A percentile compares a stretch with the other conserved stretches of the same genome.
These are phyloP conservation scores for Phytopythium boreale DNA, from an alignment of 352 stramenopile genomes.

Conservation along the genomic window DNA sequence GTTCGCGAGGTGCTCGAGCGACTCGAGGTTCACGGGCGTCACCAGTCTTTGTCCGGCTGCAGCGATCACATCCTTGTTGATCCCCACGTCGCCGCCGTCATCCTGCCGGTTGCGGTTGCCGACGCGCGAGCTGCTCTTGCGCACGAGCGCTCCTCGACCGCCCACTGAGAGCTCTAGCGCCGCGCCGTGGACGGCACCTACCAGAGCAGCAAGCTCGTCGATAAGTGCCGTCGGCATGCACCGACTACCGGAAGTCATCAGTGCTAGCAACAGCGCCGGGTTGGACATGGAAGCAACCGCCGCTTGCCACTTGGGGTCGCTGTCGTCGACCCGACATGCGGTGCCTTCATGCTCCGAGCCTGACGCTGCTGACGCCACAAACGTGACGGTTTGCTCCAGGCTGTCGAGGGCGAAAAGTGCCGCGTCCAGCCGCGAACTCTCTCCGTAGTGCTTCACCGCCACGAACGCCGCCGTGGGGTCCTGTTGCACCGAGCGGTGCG, in stretches of 20 bases:
- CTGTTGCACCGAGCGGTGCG: slow-evolving; percentile 4
- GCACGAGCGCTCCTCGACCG: not conserved
- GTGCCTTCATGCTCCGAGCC: not conserved
- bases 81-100: not conserved
- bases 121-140: not conserved
- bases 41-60: slow-evolving; percentile 13
- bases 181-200: slow-evolving; percentile 39
- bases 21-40: slow-evolving; percentile 69
- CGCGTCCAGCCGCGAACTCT: slow-evolving; percentile 50
- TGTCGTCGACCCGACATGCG: not conserved
- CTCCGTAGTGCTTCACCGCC: slow-evolving; percentile 48
- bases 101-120: not conserved
- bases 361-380: slow-evolving; percentile 9
- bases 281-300: slow-evolving; percentile 44
- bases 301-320: slow-evolving; percentile 17
- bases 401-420: slow-evolving; percentile 62
- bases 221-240: slow-evolving; percentile 24
- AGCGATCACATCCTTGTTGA: not conserved
- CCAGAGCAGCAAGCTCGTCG: slow-evolving; percentile 52
- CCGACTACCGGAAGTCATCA: slow-evolving; percentile 19
- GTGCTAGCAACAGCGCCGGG: slow-evolving; percentile 65
- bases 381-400: slow-evolving; percentile 26
- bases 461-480: slow-evolving; percentile 35
- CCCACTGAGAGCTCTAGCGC: not conserved
- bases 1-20: slow-evolving; percentile 69